phyloP scores from a whole-genome alignment of 2,329 filamentous ascomycete species.

The Arthrobotrys musiformis region DNA sequence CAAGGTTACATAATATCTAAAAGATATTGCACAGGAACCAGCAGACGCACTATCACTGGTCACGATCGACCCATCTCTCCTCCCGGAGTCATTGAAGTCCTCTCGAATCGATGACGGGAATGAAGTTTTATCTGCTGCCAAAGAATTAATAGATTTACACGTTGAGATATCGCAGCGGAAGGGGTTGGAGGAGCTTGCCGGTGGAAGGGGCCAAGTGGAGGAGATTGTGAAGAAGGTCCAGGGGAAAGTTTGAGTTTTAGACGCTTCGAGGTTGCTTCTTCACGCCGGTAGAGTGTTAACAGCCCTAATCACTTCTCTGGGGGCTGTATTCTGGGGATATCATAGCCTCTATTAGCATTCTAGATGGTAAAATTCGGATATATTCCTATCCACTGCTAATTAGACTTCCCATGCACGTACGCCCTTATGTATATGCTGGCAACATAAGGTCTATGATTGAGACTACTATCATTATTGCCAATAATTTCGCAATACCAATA shows the following conservation, averaged over 20 bases:
- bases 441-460: too few species aligned
- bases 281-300: too few species aligned
- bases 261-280: too few species aligned
- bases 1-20: neutral
- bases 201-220: conserved; percentile 35
- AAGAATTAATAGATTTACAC: conserved; percentile 49
- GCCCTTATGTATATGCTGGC: too few species aligned
- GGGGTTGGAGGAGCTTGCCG: conserved; percentile 43
- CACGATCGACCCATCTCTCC: conserved; percentile 46
- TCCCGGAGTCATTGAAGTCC: conserved; percentile 27
- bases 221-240: conserved; percentile 37
- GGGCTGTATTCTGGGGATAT: too few species aligned
- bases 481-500: too few species aligned
- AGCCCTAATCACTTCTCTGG: too few species aligned
- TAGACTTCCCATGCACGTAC: too few species aligned
- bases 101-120: neutral
- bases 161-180: conserved; percentile 50
- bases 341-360: too few species aligned
- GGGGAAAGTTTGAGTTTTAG: conserved; percentile 33
- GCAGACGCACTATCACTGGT: conserved; percentile 50
- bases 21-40: conserved; percentile 12
- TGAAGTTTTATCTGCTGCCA: conserved; percentile 21
- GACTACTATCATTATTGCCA: too few species aligned
- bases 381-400: too few species aligned
- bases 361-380: too few species aligned